Conservation (phyloP, 495 filamentous ascomycete genomes). For the Neurospora intermedia region DNA sequence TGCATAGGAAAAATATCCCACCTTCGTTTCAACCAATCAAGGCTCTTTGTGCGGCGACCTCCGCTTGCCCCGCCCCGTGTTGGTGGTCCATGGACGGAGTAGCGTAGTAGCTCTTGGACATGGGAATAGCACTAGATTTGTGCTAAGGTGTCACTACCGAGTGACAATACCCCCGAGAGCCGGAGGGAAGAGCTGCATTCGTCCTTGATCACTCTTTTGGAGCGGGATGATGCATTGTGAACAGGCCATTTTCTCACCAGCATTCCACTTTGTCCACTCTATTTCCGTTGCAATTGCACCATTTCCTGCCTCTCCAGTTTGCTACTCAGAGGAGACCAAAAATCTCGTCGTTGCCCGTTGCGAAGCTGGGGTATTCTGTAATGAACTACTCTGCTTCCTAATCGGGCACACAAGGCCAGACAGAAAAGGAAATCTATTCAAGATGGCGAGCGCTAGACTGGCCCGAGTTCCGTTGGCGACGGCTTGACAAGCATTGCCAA, state of each 20-base stretch:
- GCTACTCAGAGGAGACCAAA: background rate
- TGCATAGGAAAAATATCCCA: background rate
- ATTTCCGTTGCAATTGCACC: background rate
- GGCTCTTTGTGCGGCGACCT: background rate
- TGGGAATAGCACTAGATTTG: background rate
- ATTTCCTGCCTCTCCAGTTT: background rate
- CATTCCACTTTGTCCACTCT: background rate
- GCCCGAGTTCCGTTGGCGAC: background rate
- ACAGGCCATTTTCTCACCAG: background rate
- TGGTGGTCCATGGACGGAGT: background rate
- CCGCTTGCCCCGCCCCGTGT: background rate
- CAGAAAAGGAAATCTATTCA: background rate
- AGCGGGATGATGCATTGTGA: background rate
- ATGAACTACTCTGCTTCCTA: background rate
- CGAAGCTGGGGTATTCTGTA: background rate
- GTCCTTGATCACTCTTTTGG: background rate
- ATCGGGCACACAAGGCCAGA: background rate
- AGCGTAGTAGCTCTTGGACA: background rate
- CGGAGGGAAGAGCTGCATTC: background rate
- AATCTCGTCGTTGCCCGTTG: background rate
- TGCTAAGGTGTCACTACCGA: background rate
- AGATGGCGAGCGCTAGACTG: background rate
- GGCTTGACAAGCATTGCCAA: background rate
- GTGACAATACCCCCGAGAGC: background rate
- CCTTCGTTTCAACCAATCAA: background rate